These are phyloP conservation scores for Calonectria pseudoreteaudii DNA, from an alignment of 2,329 filamentous ascomycete genomes.

Conservation along the genomic window DNA sequence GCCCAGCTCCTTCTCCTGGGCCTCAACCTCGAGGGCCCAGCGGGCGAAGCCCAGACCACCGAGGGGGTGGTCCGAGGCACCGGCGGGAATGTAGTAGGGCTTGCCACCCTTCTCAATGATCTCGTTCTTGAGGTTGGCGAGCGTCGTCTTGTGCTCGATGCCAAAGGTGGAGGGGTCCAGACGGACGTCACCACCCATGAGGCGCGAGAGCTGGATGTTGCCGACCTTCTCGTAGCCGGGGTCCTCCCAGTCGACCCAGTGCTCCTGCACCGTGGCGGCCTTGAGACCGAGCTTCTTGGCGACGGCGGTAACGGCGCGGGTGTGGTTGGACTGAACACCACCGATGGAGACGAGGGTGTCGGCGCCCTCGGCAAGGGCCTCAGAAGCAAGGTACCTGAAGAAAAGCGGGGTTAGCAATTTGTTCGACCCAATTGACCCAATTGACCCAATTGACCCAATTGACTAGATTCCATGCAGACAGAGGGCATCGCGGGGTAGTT, in stretches of 20 bases:
- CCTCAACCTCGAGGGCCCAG: slow-evolving; percentile 76
- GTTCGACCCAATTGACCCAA: too few species aligned
- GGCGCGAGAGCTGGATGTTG: slow-evolving; percentile 76
- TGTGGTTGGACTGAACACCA: slow-evolving; percentile 78
- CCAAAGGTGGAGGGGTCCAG: slow-evolving; percentile 72
- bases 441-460: too few species aligned
- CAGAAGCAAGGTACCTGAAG: slow-evolving; percentile 70
- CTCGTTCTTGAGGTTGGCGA: slow-evolving; percentile 65
- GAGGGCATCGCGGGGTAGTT: background rate
- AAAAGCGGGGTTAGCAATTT: background rate
- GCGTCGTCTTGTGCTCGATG: slow-evolving; percentile 75
- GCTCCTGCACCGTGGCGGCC: slow-evolving; percentile 69
- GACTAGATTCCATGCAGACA: background rate
- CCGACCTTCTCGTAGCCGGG: slow-evolving; percentile 72
- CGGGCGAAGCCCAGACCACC: slow-evolving; percentile 78
- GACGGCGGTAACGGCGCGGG: slow-evolving; percentile 73
- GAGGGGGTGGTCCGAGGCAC: slow-evolving; percentile 76
- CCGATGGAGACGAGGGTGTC: slow-evolving; percentile 76
- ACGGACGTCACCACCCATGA: slow-evolving; percentile 74
- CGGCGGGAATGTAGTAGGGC: slow-evolving; percentile 79
- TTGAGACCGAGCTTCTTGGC: slow-evolving; percentile 69
- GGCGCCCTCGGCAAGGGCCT: slow-evolving; percentile 67
- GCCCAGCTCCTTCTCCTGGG: slow-evolving; percentile 71
- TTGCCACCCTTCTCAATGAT: slow-evolving; percentile 65
- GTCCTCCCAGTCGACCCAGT: slow-evolving; percentile 75